Evolutionary conservation across 495 filamentous ascomycete species (phyloP).

Genomic region (Xeromyces bisporus): DNA sequence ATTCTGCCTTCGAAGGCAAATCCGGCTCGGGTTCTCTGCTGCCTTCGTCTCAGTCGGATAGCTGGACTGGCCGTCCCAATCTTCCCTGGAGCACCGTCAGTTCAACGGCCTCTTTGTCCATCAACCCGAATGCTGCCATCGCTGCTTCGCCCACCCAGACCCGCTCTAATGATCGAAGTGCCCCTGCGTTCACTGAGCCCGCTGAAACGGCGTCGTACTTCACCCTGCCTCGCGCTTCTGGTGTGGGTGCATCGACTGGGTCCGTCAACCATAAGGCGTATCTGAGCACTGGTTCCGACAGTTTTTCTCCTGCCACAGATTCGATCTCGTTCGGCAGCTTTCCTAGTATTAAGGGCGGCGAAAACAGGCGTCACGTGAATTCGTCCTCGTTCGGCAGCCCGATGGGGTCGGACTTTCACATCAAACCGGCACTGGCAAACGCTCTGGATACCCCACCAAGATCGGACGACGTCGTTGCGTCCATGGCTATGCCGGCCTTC

Average conservation of each 20-base stretch:
- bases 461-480: constrained; percentile 14
- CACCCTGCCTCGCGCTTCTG: constrained; percentile 16
- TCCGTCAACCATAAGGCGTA: constrained; percentile 18
- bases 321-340: constrained; percentile 17
- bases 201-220: constrained; percentile 26
- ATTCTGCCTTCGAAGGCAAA: constrained; percentile 29
- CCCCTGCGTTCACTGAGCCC: constrained; percentile 21
- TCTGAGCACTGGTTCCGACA: constrained; percentile 16
- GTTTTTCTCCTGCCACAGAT: constrained; percentile 21
- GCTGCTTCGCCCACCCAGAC: constrained; percentile 34
- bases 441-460: constrained; percentile 15
- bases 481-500: constrained; percentile 16
- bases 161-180: constrained; percentile 25
- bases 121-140: constrained; percentile 23
- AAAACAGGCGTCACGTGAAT: constrained; percentile 17
- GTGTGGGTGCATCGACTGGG: constrained; percentile 10
- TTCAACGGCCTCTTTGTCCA: constrained; percentile 26
- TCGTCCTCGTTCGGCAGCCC: constrained; percentile 11
- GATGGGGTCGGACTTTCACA: neutral
- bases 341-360: constrained; percentile 14
- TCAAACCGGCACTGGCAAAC: constrained; percentile 14
- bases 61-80: constrained; percentile 29
- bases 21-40: constrained; percentile 50
- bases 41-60: constrained; percentile 46
- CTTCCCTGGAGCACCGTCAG: constrained; percentile 40